phyloP scores from a whole-genome alignment of 768 basidiomycete genomes.

The Trametes elegans region DNA sequence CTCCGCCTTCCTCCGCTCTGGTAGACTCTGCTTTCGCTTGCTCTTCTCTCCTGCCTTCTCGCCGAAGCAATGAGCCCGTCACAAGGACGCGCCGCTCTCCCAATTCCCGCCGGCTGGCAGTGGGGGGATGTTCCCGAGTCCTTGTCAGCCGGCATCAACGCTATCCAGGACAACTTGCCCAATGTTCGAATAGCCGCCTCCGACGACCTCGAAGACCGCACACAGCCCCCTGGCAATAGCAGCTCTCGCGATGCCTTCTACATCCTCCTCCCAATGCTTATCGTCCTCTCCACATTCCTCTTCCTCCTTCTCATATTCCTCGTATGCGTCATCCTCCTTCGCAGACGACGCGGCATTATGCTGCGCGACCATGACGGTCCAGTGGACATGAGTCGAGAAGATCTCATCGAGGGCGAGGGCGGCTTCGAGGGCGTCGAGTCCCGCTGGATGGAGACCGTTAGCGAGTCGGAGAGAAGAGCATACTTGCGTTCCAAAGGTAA shows the following conservation, averaged over 20 bases:
- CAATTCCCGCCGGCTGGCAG: constrained; percentile 15
- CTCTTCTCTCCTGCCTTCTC: constrained; percentile 1
- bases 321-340: constrained; percentile 82
- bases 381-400: constrained; percentile 88
- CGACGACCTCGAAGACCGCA: constrained; percentile 10
- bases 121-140: constrained; percentile 15
- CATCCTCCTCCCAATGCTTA: constrained; percentile 89
- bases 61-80: constrained; percentile 15
- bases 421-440: constrained; percentile 91
- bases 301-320: constrained; percentile 92
- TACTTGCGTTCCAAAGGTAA: constrained; percentile 89
- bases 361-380: constrained; percentile 89
- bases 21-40: background rate
- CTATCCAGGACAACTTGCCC: constrained; percentile 8
- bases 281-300: constrained; percentile 89
- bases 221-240: constrained; percentile 19
- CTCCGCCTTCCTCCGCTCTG: constrained; percentile 14
- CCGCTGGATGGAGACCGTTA: constrained; percentile 86
- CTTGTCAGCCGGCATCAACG: constrained; percentile 16
- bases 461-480: constrained; percentile 60
- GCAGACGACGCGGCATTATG: constrained; percentile 72
- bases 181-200: background rate
- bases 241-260: constrained; percentile 61
- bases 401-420: constrained; percentile 87
- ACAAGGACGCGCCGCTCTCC: constrained; percentile 8